phyloP scores from a whole-genome alignment of 2,329 filamentous ascomycete species.

The Clarireedia hainanense region DNA sequence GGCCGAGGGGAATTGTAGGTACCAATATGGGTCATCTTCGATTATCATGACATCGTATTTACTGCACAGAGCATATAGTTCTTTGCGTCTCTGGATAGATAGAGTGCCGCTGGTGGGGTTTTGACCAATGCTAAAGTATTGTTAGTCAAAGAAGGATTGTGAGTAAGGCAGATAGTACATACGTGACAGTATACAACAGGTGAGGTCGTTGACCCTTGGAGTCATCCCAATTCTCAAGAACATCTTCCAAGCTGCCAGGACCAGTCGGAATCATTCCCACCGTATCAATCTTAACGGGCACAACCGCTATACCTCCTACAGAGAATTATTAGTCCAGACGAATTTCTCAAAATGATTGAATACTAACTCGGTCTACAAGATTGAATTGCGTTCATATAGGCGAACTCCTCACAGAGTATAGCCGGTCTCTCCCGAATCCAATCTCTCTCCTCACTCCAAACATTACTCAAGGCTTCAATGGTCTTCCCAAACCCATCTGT shows the following conservation, averaged over 20 bases:
- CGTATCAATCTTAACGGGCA: constrained; percentile 66
- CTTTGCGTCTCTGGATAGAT: constrained; percentile 62
- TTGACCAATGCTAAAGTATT: constrained; percentile 61
- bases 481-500: constrained; percentile 82
- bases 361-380: constrained; percentile 44
- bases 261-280: constrained; percentile 73
- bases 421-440: constrained; percentile 64
- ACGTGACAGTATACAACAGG: constrained; percentile 85
- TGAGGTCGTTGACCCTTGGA: constrained; percentile 68
- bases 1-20: constrained; percentile 78
- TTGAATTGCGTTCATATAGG: constrained; percentile 70
- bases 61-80: constrained; percentile 73
- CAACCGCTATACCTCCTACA: constrained; percentile 51
- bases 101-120: constrained; percentile 78
- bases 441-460: constrained; percentile 64
- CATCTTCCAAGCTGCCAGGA: constrained; percentile 64
- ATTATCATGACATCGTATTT: constrained; percentile 84
- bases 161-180: constrained; percentile 33
- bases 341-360: not conserved
- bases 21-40: constrained; percentile 96
- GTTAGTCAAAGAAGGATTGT: constrained; percentile 12
- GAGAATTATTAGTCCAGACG: not conserved
- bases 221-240: constrained; percentile 76
- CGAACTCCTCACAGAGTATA: constrained; percentile 70
- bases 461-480: constrained; percentile 66